phyloP scores from a whole-genome alignment of 768 basidiomycete species.

The Termitomyces sp. region DNA sequence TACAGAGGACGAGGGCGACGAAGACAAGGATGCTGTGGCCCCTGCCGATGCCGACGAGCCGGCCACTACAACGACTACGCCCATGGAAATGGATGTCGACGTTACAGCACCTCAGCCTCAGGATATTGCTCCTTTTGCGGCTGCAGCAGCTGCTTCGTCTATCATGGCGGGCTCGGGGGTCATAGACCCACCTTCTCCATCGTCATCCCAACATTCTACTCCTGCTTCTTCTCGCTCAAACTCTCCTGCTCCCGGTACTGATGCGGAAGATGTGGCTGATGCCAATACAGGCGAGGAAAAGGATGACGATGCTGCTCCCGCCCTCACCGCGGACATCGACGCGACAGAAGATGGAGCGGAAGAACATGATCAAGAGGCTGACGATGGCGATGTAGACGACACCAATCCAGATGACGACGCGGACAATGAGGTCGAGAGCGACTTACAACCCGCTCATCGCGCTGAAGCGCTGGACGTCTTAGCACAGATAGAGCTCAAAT shows the following conservation, averaged over 20 bases:
- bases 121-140: constrained; percentile 23
- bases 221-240: constrained; percentile 36
- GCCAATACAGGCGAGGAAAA: constrained; percentile 13
- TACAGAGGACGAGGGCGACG: constrained; percentile 18
- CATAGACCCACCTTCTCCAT: constrained; percentile 31
- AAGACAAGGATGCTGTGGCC: constrained; percentile 22
- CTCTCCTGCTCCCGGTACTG: constrained; percentile 24
- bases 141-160: constrained; percentile 37
- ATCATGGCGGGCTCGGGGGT: constrained; percentile 41
- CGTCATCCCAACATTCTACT: constrained; percentile 27
- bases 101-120: constrained; percentile 20
- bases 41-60: constrained; percentile 14
- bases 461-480: constrained; percentile 86
- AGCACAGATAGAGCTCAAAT: constrained; percentile 88
- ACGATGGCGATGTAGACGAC: constrained; percentile 28
- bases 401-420: constrained; percentile 34
- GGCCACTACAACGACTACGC: constrained; percentile 15
- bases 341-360: constrained; percentile 20
- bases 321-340: constrained; percentile 14
- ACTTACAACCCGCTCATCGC: constrained; percentile 75
- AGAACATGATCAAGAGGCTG: constrained; percentile 24
- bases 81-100: constrained; percentile 23
- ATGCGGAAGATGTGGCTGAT: constrained; percentile 1
- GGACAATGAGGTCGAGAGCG: constrained; percentile 49
- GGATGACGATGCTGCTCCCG: neutral